A percentile compares a stretch with the other conserved stretches of the same genome.
phyloP scores from a whole-genome alignment of 192 early-diverging fungal genomes.

The Entomortierella lignicola region DNA sequence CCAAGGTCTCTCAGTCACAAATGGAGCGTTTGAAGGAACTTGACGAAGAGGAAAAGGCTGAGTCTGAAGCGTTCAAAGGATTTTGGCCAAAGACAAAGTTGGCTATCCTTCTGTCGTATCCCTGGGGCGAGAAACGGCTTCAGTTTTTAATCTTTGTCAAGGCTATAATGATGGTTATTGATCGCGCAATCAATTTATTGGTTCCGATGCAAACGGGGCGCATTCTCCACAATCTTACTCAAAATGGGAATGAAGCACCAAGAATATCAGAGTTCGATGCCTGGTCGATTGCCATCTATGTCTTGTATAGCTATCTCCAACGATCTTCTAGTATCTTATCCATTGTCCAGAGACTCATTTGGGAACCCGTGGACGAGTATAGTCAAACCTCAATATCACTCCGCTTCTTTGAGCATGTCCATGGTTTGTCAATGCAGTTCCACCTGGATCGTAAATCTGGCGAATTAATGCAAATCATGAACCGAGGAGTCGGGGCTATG shows the following conservation, averaged over 20 bases:
- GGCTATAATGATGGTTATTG: not conserved
- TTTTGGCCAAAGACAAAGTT: slow-evolving; percentile 2
- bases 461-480: slow-evolving; percentile 68
- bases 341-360: not conserved
- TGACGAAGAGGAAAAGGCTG: not conserved
- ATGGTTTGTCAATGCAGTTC: slow-evolving; percentile 67
- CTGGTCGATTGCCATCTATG: not conserved
- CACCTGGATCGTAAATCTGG: slow-evolving; percentile 72
- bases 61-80: not conserved
- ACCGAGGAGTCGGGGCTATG: slow-evolving; percentile 68
- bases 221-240: slow-evolving; percentile 1
- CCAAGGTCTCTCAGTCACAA: not conserved
- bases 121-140: not conserved
- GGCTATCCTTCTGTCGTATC: slow-evolving; percentile 3
- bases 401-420: slow-evolving; percentile 67
- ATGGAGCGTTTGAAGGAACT: not conserved
- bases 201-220: slow-evolving; percentile 15
- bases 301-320: slow-evolving; percentile 10
- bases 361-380: slow-evolving; percentile 2
- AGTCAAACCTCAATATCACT: not conserved
- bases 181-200: slow-evolving; percentile 1
- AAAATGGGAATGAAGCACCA: not conserved
- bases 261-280: slow-evolving; percentile 6
- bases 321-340: not conserved
- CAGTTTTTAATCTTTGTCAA: slow-evolving; percentile 8